These are phyloP conservation scores for Piromyces finnis DNA, from an alignment of 192 early-diverging fungal genomes.

Conservation along the genomic window DNA sequence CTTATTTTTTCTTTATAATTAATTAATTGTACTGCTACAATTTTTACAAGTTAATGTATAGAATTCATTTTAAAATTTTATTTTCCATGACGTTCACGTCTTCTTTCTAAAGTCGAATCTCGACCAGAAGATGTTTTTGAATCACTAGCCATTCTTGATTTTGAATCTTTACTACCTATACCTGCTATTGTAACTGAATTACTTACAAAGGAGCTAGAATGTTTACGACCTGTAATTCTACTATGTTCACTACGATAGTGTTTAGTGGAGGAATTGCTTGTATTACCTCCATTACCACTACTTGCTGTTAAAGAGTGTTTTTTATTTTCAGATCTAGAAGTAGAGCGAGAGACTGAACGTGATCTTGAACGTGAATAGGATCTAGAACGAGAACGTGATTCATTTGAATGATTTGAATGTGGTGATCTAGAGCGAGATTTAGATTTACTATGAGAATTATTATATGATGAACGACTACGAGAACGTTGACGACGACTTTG, in stretches of 20 bases:
- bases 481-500: neutral
- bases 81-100: neutral
- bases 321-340: neutral
- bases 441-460: neutral
- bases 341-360: neutral
- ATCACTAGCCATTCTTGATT: neutral
- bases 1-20: too few relatives aligned
- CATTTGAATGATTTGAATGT: neutral
- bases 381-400: neutral
- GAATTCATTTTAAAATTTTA: too few relatives aligned
- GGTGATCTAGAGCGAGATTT: neutral
- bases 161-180: neutral
- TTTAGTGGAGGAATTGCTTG: neutral
- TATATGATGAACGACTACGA: neutral
- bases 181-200: neutral
- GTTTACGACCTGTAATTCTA: neutral
- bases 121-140: neutral
- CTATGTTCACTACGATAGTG: neutral
- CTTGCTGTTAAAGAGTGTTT: neutral
- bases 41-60: too few relatives aligned
- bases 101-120: neutral
- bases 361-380: neutral
- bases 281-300: neutral
- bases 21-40: too few relatives aligned
- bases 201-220: neutral